Conservation (phyloP, 2,329 filamentous ascomycete genomes). For the Alternaria gansuensis region DNA sequence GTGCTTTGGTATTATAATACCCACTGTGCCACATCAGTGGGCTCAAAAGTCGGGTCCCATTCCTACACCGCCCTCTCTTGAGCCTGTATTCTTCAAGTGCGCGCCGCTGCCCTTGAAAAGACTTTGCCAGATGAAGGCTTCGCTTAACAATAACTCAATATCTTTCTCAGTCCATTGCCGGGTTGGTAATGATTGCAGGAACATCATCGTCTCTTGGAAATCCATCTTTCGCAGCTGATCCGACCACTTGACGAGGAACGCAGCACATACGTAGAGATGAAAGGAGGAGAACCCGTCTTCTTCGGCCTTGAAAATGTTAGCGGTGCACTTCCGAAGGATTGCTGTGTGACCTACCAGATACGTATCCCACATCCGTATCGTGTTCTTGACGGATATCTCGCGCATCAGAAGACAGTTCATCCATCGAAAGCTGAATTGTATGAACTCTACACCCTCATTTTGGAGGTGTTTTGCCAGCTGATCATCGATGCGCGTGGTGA, state of each 20-base stretch:
- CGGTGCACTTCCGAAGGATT: neutral
- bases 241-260: slow-evolving; percentile 98
- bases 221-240: slow-evolving; percentile 96
- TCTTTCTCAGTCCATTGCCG: slow-evolving; percentile 97
- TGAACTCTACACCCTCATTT: slow-evolving; percentile 92
- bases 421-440: slow-evolving; percentile 99
- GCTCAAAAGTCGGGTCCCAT: slow-evolving; percentile 51
- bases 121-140: slow-evolving; percentile 99
- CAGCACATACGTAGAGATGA: slow-evolving; percentile 96
- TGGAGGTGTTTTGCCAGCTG: slow-evolving; percentile 87
- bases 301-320: slow-evolving; percentile 73
- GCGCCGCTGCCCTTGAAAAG: slow-evolving; percentile 94
- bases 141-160: slow-evolving; percentile 91
- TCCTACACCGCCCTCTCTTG: slow-evolving; percentile 46
- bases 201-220: slow-evolving; percentile 99
- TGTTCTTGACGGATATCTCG: slow-evolving; percentile 95
- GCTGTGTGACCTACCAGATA: slow-evolving; percentile 75
- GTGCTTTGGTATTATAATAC: slow-evolving; percentile 16
- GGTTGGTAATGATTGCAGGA: slow-evolving; percentile 91
- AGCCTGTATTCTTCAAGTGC: slow-evolving; percentile 68
- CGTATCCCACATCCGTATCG: slow-evolving; percentile 99
- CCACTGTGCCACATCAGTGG: slow-evolving; percentile 22
- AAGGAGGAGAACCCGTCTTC: slow-evolving; percentile 99
- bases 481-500: slow-evolving; percentile 89
- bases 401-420: slow-evolving; percentile 99